Evolutionary conservation across 83 land plant genomes (phyloP).

Genomic region (Isoetes engelmannii): DNA sequence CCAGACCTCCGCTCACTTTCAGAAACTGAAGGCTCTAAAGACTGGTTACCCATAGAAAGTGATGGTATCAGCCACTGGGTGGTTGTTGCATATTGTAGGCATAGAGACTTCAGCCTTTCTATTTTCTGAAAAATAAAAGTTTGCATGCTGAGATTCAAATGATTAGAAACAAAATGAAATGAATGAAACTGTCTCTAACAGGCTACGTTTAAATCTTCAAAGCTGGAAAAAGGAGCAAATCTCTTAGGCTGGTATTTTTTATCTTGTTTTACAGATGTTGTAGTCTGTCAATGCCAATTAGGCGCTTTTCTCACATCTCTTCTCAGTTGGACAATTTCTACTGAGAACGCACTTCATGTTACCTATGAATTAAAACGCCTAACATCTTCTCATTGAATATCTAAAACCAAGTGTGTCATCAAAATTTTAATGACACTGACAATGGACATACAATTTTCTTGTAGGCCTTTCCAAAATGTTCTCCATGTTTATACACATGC

Average conservation of each 20-base stretch:
- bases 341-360: too few species aligned
- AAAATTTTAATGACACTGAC: too few species aligned
- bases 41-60: conserved; percentile 34
- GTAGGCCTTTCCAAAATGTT: too few species aligned
- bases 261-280: not conserved
- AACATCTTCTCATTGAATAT: too few species aligned
- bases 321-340: not conserved
- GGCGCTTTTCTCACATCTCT: not conserved
- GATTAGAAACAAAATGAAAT: too few species aligned
- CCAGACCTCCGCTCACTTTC: conserved; percentile 17
- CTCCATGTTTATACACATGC: not conserved
- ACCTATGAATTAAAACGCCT: too few species aligned
- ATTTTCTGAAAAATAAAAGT: conserved; percentile 53
- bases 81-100: conserved; percentile 90
- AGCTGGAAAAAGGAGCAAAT: too few species aligned
- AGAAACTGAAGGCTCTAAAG: conserved; percentile 13
- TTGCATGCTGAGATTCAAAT: too few species aligned
- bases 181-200: too few species aligned
- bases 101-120: conserved; percentile 72
- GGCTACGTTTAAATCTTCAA: too few species aligned
- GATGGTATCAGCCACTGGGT: conserved; percentile 86
- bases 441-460: too few species aligned
- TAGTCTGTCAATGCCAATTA: not conserved
- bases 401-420: too few species aligned
- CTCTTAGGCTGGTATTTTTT: not conserved